phyloP scores from a whole-genome alignment of 2,329 filamentous ascomycete species.

The Fonsecaea pedrosoi region DNA sequence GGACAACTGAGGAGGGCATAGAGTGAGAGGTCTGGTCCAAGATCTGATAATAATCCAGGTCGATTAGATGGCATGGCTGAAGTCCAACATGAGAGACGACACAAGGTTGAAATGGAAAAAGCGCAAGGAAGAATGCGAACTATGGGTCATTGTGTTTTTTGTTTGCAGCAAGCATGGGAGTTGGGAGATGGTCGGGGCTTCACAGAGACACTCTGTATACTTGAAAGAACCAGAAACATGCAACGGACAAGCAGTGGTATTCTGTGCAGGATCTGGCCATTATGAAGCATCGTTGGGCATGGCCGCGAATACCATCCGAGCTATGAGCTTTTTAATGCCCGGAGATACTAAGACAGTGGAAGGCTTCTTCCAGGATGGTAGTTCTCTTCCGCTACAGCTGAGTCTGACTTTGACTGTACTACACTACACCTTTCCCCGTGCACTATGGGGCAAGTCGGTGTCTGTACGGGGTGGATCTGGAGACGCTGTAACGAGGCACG shows the following conservation, averaged over 20 bases:
- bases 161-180: conserved; percentile 10
- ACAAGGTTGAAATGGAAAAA: background rate
- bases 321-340: background rate
- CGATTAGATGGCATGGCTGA: background rate
- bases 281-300: background rate
- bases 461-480: background rate
- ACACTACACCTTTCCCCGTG: no score
- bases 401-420: no score
- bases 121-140: background rate
- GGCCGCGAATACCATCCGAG: background rate
- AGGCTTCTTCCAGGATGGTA: background rate
- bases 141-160: background rate
- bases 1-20: conserved; percentile 28
- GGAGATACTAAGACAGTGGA: background rate
- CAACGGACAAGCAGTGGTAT: background rate
- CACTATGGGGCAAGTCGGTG: background rate
- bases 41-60: background rate
- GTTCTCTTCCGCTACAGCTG: background rate
- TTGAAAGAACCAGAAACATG: background rate
- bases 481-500: background rate
- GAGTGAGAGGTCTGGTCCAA: background rate
- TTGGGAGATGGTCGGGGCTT: conserved; percentile 7
- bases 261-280: background rate
- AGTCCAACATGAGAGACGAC: background rate
- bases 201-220: background rate